Percentiles rank a stretch among this genome's conserved stretches.
Evolutionary conservation across 305 asterid genomes (phyloP).

Genomic region (Fraxinus paxiana): DNA sequence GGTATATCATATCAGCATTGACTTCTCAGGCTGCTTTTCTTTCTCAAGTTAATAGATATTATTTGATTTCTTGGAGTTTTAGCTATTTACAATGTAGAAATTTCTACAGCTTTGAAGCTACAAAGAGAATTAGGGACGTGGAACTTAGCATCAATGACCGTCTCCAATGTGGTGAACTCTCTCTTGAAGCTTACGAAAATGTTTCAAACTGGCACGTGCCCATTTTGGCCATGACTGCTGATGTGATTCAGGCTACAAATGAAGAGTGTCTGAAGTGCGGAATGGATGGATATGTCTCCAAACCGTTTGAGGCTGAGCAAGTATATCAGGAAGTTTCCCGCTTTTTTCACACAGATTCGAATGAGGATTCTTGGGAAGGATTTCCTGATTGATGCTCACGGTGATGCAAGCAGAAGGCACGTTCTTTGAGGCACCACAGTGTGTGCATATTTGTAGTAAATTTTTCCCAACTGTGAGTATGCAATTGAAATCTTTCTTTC

Average conservation of each 20-base stretch:
- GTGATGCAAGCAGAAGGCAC: constrained; percentile 12
- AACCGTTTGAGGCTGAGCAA: constrained; percentile 94
- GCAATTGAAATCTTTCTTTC: background rate
- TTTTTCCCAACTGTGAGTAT: constrained; percentile 51
- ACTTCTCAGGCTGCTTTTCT: background rate
- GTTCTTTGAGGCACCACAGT: constrained; percentile 27
- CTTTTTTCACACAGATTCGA: constrained; percentile 39
- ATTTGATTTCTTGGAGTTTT: background rate
- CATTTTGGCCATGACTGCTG: constrained; percentile 96
- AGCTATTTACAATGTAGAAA: background rate
- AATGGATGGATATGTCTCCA: constrained; percentile 95
- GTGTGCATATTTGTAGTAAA: constrained; percentile 27
- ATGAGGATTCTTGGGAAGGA: constrained; percentile 29
- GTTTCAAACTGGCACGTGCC: constrained; percentile 80
- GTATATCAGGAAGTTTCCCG: constrained; percentile 84
- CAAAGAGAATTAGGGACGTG: constrained; percentile 57
- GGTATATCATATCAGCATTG: background rate
- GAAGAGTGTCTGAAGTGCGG: constrained; percentile 58
- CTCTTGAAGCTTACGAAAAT: constrained; percentile 35
- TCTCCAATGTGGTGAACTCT: constrained; percentile 45
- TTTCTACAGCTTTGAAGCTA: constrained; percentile 73
- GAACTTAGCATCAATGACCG: constrained; percentile 48
- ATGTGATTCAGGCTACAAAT: constrained; percentile 85
- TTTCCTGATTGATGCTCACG: constrained; percentile 17
- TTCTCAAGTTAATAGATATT: background rate